Base-by-base conservation (phyloP, 495 filamentous ascomycete genomes). In the Xylaria intraflava region DNA sequence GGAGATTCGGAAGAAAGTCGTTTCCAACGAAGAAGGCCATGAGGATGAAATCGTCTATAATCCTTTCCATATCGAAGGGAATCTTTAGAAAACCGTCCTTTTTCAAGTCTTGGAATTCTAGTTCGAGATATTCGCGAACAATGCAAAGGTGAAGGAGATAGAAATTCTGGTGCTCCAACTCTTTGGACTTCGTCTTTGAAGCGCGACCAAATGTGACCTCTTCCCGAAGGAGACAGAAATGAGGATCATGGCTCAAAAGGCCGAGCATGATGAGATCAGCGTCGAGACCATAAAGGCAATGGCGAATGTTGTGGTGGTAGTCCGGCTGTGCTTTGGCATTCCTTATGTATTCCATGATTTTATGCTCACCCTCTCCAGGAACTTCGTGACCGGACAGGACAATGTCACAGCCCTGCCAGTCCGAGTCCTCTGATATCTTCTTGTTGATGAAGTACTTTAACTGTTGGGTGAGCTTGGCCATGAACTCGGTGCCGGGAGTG, bases 1-100 rank as follows among this genome's bases (percentile, higher is more conserved):
- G 94, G 46, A 99, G 74, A 71, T 97, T 96, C 3, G 94, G 94
- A 62, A 99, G 79, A 71, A 99, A 99, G 72, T 99, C 94, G 68
- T 99, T 99, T 66, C 94, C 94, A 65, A 99, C 90, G 65, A 99
- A 99, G 75, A 99, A 99, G 27, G 90, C 91, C 88, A 99, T 95
- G 38, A 99, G 80, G 65, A 99, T 97, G 70, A 99, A 97, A 75
- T 99, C 93, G 62, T 99, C 94, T 69, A 99, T 96, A 58, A 97
- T 82, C 55, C 86, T 83, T 69, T 99, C 94, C 86, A 97, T 86
- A 60, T 99, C 88, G 64, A 93, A 98, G 20, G 80, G 74, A 58
- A 96, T 89, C 26, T 73, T 75, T 63, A 96, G 77, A 56, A 73
- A 77, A 20, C 85, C 86, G n/a, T 85, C 80, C 60, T 85, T 68